Percentiles rank a stretch among this genome's conserved stretches.
phyloP scores from a whole-genome alignment of 768 basidiomycete species.

The Rubroboletus pulcherrimus region DNA sequence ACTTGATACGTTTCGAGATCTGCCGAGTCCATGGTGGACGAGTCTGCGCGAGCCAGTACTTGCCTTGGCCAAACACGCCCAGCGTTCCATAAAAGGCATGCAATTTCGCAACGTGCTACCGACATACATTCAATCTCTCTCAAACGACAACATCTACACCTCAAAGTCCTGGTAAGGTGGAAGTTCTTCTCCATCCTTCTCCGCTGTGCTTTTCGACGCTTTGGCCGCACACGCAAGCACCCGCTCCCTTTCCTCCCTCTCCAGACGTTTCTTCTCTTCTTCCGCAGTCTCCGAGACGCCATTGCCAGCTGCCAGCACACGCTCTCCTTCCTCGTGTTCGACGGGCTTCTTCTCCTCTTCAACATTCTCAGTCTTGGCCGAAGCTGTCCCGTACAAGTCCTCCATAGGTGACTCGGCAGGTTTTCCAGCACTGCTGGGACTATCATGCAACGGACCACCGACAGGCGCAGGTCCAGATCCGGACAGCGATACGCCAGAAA shows the following conservation, averaged over 20 bases:
- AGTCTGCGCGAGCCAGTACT: no score
- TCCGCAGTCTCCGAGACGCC: constrained; percentile 45
- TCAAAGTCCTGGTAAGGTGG: constrained; percentile 44
- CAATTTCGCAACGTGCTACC: neutral
- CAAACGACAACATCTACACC: constrained; percentile 3
- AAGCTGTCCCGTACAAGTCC: constrained; percentile 29
- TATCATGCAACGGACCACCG: constrained; percentile 43
- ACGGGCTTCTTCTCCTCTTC: constrained; percentile 68
- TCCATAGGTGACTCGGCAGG: constrained; percentile 24
- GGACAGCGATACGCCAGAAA: constrained; percentile 59
- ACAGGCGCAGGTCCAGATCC: constrained; percentile 63
- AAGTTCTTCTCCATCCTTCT: constrained; percentile 33
- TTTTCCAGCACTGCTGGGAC: constrained; percentile 8
- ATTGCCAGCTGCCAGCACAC: constrained; percentile 31
- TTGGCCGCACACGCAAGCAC: constrained; percentile 30
- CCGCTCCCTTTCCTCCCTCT: constrained; percentile 65
- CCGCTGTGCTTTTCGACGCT: constrained; percentile 25
- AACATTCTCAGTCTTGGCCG: constrained; percentile 44
- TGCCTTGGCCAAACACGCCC: neutral
- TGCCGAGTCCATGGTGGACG: constrained; percentile 10
- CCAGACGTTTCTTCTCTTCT: constrained; percentile 61
- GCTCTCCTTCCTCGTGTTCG: constrained; percentile 50
- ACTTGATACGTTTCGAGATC: constrained; percentile 90
- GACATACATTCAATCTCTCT: neutral
- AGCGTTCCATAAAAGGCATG: constrained; percentile 22